Base-by-base conservation (phyloP, 768 basidiomycete species). In the Podaxis carcinomalis region DNA sequence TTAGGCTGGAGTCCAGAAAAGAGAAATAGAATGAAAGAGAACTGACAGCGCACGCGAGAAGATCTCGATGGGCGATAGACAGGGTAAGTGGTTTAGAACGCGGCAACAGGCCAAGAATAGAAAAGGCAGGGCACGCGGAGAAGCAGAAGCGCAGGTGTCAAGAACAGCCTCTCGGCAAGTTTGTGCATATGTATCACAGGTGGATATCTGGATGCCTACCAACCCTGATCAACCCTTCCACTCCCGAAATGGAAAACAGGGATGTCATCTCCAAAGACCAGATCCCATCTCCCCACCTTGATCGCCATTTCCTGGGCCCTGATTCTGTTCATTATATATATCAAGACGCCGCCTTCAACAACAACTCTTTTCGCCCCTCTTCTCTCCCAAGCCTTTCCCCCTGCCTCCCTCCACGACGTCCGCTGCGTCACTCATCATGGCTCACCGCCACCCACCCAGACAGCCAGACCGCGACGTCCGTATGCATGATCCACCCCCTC, bases 51-150 rank as follows among this genome's bases (percentile, higher is more conserved):
- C 72, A 77, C 73, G 75, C 76, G 79, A 73, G 66, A 63, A 56
- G 51, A 78, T 77, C 75, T 75, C 68, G 75, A 74, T 81, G 69
- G 69, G 69, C 47, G 59, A 63, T 59, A 63, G 63, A 62, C 68
- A 70, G 72, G 69, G 73, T 74, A 72, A 47, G 69, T 75, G 75
- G 77, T 74, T 74, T 69, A 72, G 62, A 69, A 77, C 63, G 69
- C 80, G 81, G 79, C 75, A 75, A 77, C 75, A 73, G 75, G 72
- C 75, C 75, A 70, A 74, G 76, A 72, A 69, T 75, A 77, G 80
- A 74, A 78, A 74, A 75, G 77, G 75, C 78, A 78, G 83, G 82
- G 83, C 80, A 83, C 81, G 81, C 81, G 83, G 81, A 74, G 74
- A 79, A 73, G 75, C 72, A 70, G 76, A 67, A 65, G 64, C 56